phyloP scores from a whole-genome alignment of 75 land plant genomes.

The Pinus taeda region DNA sequence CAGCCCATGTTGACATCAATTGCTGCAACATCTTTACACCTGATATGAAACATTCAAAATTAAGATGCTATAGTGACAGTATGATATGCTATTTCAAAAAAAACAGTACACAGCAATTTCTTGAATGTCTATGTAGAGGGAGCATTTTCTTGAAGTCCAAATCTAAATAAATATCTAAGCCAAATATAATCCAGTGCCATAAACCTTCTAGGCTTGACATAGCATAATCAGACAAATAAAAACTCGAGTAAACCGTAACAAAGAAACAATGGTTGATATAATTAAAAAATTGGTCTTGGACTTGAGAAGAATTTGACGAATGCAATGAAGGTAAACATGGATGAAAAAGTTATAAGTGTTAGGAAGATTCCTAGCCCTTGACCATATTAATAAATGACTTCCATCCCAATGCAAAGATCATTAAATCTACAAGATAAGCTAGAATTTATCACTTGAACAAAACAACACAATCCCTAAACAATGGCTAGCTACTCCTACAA shows the following conservation, averaged over 20 bases:
- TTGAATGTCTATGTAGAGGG: background rate
- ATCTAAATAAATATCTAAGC: background rate
- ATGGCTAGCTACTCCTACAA: background rate
- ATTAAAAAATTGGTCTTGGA: background rate
- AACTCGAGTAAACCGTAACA: background rate
- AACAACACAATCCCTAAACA: background rate
- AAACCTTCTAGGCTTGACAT: background rate
- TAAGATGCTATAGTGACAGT: background rate
- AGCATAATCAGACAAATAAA: background rate
- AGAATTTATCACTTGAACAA: background rate
- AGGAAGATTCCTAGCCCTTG: background rate
- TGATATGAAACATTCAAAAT: constrained; percentile 17
- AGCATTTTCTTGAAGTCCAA: background rate
- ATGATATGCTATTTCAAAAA: too few relatives aligned
- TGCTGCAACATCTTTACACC: constrained; percentile 87
- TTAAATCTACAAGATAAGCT: too few relatives aligned
- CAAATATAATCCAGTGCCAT: background rate
- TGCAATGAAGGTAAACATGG: background rate
- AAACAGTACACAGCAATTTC: background rate
- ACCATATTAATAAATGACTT: background rate
- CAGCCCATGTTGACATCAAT: constrained; percentile 97
- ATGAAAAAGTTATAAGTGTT: background rate
- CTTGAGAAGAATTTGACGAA: background rate
- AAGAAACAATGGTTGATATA: background rate
- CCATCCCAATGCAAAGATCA: background rate